These are phyloP conservation scores for Alternaria sp. DNA, from an alignment of 2,329 filamentous ascomycete species.

Conservation along the genomic window DNA sequence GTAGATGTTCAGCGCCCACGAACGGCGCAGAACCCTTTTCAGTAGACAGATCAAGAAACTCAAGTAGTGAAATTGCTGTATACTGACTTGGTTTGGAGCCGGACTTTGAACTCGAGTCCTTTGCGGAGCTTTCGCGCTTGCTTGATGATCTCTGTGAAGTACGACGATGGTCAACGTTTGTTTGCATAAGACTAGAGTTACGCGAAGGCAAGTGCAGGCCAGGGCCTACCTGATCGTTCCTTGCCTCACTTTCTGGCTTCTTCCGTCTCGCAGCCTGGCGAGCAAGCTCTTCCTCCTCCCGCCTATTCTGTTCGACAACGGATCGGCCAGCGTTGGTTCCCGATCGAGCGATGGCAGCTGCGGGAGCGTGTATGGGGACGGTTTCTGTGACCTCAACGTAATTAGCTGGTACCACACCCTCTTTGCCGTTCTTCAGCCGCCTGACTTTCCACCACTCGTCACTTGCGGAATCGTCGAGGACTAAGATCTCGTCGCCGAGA, in stretches of 20 bases:
- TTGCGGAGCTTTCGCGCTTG: conserved; percentile 70
- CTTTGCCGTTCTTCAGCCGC: conserved; percentile 86
- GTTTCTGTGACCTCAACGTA: conserved; percentile 88
- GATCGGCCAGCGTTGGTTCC: conserved; percentile 68
- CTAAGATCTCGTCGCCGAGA: conserved; percentile 85
- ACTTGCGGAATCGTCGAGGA: conserved; percentile 88
- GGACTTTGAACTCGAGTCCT: conserved; percentile 53
- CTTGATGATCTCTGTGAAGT: conserved; percentile 74
- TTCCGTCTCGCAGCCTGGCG: conserved; percentile 76
- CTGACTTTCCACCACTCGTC: conserved; percentile 99
- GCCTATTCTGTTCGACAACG: conserved; percentile 74
- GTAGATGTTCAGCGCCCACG: background rate
- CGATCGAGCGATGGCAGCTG: conserved; percentile 55
- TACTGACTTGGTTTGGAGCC: conserved; percentile 75
- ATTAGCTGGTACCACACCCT: conserved; percentile 95
- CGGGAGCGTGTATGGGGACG: conserved; percentile 58
- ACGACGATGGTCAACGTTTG: conserved; percentile 70
- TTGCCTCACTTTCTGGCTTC: conserved; percentile 60
- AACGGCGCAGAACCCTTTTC: background rate
- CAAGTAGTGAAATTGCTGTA: background rate
- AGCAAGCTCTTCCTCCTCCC: conserved; percentile 83
- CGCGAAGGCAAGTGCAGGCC: conserved; percentile 77
- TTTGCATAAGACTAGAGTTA: conserved; percentile 76
- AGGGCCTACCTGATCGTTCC: conserved; percentile 75
- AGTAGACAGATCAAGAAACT: background rate